Conservation (phyloP, 768 basidiomycete genomes). For the Tylopilus cervinicoccineus region DNA sequence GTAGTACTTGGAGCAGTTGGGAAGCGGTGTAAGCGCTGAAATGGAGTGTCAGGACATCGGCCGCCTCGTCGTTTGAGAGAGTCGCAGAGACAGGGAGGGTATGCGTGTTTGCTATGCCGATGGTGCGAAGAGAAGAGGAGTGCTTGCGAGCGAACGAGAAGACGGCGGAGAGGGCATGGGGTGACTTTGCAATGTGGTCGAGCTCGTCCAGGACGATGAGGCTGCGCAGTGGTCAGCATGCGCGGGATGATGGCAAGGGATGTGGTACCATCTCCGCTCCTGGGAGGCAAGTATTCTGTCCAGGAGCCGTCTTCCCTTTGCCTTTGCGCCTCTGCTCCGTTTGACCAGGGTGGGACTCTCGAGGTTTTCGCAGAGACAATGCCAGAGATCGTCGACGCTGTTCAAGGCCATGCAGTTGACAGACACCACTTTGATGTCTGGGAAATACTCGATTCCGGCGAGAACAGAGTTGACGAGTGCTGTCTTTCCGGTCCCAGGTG, state of each 20-base stretch:
- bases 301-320: conserved; percentile 47
- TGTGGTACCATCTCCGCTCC: conserved; percentile 48
- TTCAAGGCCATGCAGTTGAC: conserved; percentile 82
- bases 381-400: conserved; percentile 67
- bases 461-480: conserved; percentile 73
- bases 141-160: conserved; percentile 64
- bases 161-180: conserved; percentile 55
- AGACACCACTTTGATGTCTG: conserved; percentile 46
- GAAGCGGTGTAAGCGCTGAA: conserved; percentile 75
- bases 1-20: conserved; percentile 68
- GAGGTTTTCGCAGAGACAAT: conserved; percentile 58
- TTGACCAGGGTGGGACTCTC: conserved; percentile 33
- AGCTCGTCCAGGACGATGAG: conserved; percentile 83
- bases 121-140: conserved; percentile 54
- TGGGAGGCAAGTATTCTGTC: conserved; percentile 41
- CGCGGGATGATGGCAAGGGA: neutral
- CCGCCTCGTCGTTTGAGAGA: conserved; percentile 34
- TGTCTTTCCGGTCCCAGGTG: conserved; percentile 91
- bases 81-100: conserved; percentile 63
- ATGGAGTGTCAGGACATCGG: conserved; percentile 60
- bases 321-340: conserved; percentile 35
- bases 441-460: conserved; percentile 34
- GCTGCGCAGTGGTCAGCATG: conserved; percentile 36
- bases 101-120: conserved; percentile 89
- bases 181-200: conserved; percentile 69